Evolutionary conservation across 257 asterid species (phyloP).

Genomic region (Plantago ovata): DNA sequence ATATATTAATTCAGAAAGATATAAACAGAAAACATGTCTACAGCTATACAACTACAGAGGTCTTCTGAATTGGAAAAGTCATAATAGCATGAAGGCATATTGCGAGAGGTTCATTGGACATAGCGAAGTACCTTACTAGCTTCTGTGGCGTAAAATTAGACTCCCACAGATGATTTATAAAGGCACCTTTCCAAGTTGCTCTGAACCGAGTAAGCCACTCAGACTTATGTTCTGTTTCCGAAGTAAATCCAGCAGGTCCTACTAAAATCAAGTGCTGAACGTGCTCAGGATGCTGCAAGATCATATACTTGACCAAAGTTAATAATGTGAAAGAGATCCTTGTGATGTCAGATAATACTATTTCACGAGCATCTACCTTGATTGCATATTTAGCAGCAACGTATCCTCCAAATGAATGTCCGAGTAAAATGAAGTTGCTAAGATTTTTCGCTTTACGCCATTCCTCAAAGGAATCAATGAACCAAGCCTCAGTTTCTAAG

Average conservation of each 20-base stretch:
- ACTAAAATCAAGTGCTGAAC: constrained; percentile 83
- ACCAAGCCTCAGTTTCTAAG: constrained; percentile 93
- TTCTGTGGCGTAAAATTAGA: constrained; percentile 93
- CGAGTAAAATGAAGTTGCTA: constrained; percentile 83
- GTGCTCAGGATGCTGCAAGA: constrained; percentile 89
- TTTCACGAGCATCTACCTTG: constrained; percentile 40
- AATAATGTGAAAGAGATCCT: constrained; percentile 13
- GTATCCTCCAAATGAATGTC: constrained; percentile 98
- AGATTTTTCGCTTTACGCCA: constrained; percentile 97
- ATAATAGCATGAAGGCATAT: neutral
- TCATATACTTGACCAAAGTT: constrained; percentile 18
- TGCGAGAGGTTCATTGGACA: neutral
- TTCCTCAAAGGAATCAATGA: constrained; percentile 80
- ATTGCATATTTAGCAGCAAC: constrained; percentile 93
- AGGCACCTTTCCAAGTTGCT: constrained; percentile 86
- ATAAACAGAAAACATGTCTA: too few species aligned
- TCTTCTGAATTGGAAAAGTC: neutral
- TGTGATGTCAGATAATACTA: neutral
- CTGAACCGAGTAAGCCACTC: constrained; percentile 63
- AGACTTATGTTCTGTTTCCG: constrained; percentile 62
- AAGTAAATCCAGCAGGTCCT: constrained; percentile 89
- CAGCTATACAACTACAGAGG: neutral
- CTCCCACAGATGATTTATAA: constrained; percentile 92
- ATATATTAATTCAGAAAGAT: neutral
- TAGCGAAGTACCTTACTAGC: constrained; percentile 57